Base-by-base conservation (phyloP, 805 yeast genomes). In the Wickerhamomyces kurtzmanii region DNA sequence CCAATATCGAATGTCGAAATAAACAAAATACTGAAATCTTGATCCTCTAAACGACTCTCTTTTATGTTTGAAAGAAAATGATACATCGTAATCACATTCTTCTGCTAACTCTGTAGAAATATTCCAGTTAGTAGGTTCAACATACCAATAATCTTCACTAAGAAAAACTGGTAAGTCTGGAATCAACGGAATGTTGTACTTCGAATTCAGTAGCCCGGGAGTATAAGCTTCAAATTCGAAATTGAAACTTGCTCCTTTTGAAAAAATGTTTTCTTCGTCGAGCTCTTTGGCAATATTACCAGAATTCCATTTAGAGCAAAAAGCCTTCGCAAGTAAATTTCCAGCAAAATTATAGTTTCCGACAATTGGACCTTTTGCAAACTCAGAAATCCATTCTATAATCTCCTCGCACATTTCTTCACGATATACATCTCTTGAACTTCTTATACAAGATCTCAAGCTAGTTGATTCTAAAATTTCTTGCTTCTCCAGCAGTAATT, bases 331-430 rank as follows among this genome's bases (percentile, higher is more conserved):
- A 8, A 81, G 55, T 0, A 66, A 42, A 26, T 71, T 65, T 27
- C 77, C 62, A 5, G 68, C 48, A 1, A 58, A 34, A 18, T 53
- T 50, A 37, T 68, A 66, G 27, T 67, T 65, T 8, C 69, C 70
- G 33, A 65, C 63, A 4, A 77, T 40, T 20, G 69, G 64, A 8
- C 79, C 65, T 25, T 62, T 63, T 0, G 78, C 58, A 16, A 85
- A 49, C 22, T 73, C 78, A 16, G 55, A 49, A 5, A 84, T 45
- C 86, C 91, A 80, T n/a, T 48, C 41, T 6, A 81, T 47, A 12
- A 84, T 71, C 35, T 77, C 85, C 23, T 70, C 75, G 39, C 80
- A 75, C 82, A 81, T 75, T 32, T 80, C 87, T 45, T 85, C 94
- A 29, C 91, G 59, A 45, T 82, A 78, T 6, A 70, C 56, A 43